phyloP scores from a whole-genome alignment of 2,329 filamentous ascomycete genomes.

The Venturia effusa region DNA sequence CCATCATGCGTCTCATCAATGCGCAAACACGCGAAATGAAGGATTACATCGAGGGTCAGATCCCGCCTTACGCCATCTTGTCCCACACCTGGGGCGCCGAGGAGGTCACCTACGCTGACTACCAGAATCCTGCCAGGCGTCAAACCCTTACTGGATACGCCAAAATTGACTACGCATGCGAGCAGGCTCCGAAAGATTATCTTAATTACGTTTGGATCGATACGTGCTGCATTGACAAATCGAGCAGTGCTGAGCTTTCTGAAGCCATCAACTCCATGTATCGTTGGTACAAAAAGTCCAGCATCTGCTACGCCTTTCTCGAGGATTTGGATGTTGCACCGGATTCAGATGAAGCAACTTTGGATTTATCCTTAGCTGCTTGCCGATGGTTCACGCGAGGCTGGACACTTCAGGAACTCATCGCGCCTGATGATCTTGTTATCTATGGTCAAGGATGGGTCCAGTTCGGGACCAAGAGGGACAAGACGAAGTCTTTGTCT shows the following conservation, averaged over 20 bases:
- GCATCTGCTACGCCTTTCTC: conserved; percentile 11
- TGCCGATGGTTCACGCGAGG: conserved; percentile 12
- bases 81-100: conserved; percentile 6
- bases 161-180: conserved; percentile 17
- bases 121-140: not conserved
- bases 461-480: not conserved
- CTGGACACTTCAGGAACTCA: conserved; percentile 8
- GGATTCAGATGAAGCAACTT: not conserved
- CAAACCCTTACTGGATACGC: conserved; percentile 9
- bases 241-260: conserved; percentile 3
- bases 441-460: not conserved
- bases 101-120: not conserved
- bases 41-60: not conserved
- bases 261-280: conserved; percentile 13
- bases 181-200: conserved; percentile 14
- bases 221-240: conserved; percentile 12
- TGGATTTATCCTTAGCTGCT: not conserved
- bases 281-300: conserved; percentile 9
- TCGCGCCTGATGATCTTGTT: conserved; percentile 3
- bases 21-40: not conserved
- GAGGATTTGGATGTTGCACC: not conserved
- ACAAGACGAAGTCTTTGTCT: not conserved
- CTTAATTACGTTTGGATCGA: conserved; percentile 13
- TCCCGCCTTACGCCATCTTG: conserved; percentile 7
- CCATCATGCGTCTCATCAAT: not conserved